These are phyloP conservation scores for Phytophthora vignae DNA, from an alignment of 352 stramenopile genomes.

Conservation along the genomic window DNA sequence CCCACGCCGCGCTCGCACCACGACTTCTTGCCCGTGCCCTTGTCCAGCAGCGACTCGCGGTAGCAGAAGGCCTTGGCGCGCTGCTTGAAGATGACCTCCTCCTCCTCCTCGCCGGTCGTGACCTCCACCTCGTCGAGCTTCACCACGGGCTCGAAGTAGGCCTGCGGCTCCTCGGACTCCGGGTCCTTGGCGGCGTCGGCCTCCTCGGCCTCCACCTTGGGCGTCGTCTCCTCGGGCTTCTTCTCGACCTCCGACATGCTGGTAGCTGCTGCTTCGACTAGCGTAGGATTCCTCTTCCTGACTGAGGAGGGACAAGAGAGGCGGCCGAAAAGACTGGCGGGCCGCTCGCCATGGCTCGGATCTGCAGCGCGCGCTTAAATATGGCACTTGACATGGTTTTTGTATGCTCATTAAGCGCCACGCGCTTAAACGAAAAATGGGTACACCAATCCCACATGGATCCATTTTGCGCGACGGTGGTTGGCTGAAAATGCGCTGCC, in stretches of 20 bases:
- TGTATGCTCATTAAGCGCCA: background rate
- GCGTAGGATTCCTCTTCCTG: constrained; percentile 16
- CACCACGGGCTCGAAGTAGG: constrained; percentile 90
- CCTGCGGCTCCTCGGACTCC: constrained; percentile 86
- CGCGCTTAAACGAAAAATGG: constrained; percentile 18
- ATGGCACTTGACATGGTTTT: background rate
- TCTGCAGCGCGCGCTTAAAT: constrained; percentile 50
- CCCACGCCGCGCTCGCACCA: constrained; percentile 98
- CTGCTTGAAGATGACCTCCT: constrained; percentile 95
- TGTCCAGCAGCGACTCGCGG: constrained; percentile 97
- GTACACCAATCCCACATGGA: background rate
- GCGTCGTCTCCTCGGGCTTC: constrained; percentile 75
- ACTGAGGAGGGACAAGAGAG: constrained; percentile 21
- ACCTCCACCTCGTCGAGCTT: constrained; percentile 96
- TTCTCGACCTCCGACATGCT: constrained; percentile 72
- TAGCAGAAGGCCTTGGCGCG: constrained; percentile 97
- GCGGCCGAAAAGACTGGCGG: constrained; percentile 39
- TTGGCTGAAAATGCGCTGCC: constrained; percentile 3
- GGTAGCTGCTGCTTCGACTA: constrained; percentile 6
- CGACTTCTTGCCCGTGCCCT: constrained; percentile 97
- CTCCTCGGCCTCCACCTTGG: constrained; percentile 68
- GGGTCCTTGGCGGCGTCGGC: constrained; percentile 65
- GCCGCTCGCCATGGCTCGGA: background rate
- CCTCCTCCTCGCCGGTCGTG: constrained; percentile 98
- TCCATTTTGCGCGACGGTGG: background rate